Evolutionary conservation across 768 basidiomycete species (phyloP).

Genomic region (Rhodotorula graminis): DNA sequence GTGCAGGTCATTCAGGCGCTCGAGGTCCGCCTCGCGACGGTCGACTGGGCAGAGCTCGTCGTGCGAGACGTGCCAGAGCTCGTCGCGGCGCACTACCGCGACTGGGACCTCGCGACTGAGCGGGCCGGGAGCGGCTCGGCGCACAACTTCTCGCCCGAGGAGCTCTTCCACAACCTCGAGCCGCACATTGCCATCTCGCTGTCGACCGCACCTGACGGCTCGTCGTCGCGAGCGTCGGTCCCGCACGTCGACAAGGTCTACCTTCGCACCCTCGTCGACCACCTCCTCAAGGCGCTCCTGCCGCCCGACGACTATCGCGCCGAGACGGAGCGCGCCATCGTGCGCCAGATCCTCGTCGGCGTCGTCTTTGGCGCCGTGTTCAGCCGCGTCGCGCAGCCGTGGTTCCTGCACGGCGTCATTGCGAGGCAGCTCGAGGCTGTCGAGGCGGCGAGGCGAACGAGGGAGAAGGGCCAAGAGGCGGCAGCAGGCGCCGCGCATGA

Average conservation of each 20-base stretch:
- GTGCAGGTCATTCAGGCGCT: constrained; percentile 39
- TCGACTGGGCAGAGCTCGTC: constrained; percentile 60
- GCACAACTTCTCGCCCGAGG: constrained; percentile 56
- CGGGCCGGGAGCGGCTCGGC: constrained; percentile 58
- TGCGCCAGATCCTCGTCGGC: constrained; percentile 77
- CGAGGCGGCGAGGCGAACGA: constrained; percentile 1
- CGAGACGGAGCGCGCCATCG: constrained; percentile 71
- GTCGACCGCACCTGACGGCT: constrained; percentile 41
- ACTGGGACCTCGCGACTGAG: constrained; percentile 64
- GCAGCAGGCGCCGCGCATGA: no score
- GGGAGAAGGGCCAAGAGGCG: background rate
- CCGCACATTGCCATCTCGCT: constrained; percentile 64
- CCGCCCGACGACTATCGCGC: constrained; percentile 73
- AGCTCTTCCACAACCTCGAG: constrained; percentile 73
- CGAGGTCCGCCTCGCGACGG: constrained; percentile 33
- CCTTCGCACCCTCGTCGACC: constrained; percentile 71
- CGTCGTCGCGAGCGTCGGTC: constrained; percentile 34
- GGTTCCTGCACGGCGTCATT: constrained; percentile 75
- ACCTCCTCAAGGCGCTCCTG: constrained; percentile 66
- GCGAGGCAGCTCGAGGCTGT: constrained; percentile 58
- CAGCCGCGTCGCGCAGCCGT: constrained; percentile 72
- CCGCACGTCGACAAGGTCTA: constrained; percentile 66
- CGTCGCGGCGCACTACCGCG: constrained; percentile 68
- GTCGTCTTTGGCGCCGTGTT: constrained; percentile 58
- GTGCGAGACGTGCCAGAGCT: constrained; percentile 62